Conservation (phyloP, 2,329 filamentous ascomycete species). For the Arthroderma sp. region DNA sequence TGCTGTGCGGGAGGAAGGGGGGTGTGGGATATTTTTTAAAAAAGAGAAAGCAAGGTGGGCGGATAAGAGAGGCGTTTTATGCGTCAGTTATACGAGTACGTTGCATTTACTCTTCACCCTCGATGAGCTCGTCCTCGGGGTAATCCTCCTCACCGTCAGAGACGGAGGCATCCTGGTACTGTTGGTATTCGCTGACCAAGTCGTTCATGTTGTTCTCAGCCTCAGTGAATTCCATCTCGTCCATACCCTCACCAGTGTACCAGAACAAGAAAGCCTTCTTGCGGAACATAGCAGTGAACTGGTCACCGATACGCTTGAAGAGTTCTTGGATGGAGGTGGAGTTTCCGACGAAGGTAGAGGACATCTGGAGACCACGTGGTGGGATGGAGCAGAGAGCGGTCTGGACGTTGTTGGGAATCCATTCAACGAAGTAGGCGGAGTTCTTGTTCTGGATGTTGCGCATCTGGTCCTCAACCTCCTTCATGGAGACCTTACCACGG, state of each 20-base stretch:
- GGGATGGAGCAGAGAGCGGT: constrained; percentile 98
- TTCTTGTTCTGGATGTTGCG: constrained; percentile 99
- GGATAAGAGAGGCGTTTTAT: neutral
- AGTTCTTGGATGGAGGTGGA: constrained; percentile 99
- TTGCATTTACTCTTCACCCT: constrained; percentile 55
- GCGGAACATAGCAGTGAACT: constrained; percentile 99
- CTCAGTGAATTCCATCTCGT: constrained; percentile 99
- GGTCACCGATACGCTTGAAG: constrained; percentile 99
- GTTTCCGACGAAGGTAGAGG: constrained; percentile 97
- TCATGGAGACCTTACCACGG: constrained; percentile 99
- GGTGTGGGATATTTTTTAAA: neutral
- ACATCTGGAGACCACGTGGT: constrained; percentile 97
- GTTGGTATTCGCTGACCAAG: constrained; percentile 98
- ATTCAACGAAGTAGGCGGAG: constrained; percentile 98
- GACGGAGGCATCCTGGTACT: constrained; percentile 98
- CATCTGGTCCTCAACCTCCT: constrained; percentile 99
- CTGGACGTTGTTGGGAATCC: constrained; percentile 99
- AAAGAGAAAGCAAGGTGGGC: neutral
- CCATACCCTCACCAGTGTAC: constrained; percentile 99
- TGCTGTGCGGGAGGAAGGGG: neutral
- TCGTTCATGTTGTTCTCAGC: constrained; percentile 99
- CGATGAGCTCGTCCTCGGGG: constrained; percentile 66
- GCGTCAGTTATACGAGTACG: neutral
- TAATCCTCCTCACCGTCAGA: constrained; percentile 77
- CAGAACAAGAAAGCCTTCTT: constrained; percentile 99